Conservation (phyloP, 75 land plant genomes). For the Picea sitchensis region DNA sequence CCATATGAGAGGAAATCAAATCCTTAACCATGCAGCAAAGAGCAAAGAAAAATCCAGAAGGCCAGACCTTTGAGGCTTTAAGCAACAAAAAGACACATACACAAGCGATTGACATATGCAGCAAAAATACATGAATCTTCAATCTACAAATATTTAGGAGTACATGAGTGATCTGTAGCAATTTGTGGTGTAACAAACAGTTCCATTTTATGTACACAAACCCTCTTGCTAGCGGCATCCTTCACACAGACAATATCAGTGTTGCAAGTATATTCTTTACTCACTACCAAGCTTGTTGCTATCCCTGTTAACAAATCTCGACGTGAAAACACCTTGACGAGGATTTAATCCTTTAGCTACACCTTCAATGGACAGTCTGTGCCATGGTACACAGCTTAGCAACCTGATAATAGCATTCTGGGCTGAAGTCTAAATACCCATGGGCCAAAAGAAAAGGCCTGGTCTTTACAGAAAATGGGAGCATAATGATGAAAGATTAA, state of each 20-base stretch:
- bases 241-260: neutral
- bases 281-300: no score
- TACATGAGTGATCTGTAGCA: neutral
- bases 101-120: neutral
- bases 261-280: no score
- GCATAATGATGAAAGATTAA: neutral
- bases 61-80: neutral
- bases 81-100: neutral
- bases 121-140: neutral
- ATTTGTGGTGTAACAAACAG: neutral
- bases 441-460: neutral
- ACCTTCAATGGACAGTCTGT: no score
- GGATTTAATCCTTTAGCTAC: no score
- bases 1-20: neutral
- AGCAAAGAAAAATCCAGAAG: neutral
- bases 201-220: neutral
- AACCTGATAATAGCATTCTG: conserved; percentile 1
- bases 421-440: neutral
- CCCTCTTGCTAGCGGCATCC: neutral
- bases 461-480: neutral
- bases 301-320: no score
- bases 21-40: neutral
- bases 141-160: neutral
- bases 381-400: neutral
- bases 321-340: no score